These are phyloP conservation scores for Cyberlindnera amylophila DNA, from an alignment of 805 yeast genomes.

Conservation along the genomic window DNA sequence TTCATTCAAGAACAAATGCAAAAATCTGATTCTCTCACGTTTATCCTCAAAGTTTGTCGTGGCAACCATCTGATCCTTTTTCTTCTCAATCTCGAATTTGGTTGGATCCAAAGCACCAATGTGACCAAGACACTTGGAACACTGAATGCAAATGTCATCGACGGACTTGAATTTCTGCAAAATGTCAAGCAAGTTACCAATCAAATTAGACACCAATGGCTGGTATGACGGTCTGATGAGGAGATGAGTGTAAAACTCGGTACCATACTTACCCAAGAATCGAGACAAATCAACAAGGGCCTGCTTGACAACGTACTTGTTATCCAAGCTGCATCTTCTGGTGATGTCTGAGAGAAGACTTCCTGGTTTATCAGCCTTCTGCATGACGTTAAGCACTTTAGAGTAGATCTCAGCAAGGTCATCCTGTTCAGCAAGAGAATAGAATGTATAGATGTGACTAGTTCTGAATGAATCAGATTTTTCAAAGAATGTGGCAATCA, in stretches of 20 bases:
- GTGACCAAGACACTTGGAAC: constrained; percentile 68
- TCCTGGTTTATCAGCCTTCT: constrained; percentile 31
- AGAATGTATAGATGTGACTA: constrained; percentile 48
- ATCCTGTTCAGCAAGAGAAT: constrained; percentile 46
- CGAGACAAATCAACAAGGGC: constrained; percentile 60
- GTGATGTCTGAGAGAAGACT: constrained; percentile 48
- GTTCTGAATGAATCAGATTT: constrained; percentile 32
- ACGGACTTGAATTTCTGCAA: constrained; percentile 52
- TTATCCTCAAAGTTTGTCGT: constrained; percentile 60
- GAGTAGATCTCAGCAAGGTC: constrained; percentile 34
- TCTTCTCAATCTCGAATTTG: constrained; percentile 40
- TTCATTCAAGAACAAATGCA: constrained; percentile 60
- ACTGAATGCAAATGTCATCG: constrained; percentile 47
- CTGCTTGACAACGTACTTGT: constrained; percentile 68
- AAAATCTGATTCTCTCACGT: constrained; percentile 60
- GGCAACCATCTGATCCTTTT: constrained; percentile 43
- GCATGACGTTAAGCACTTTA: constrained; percentile 26
- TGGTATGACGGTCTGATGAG: constrained; percentile 34
- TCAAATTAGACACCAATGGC: constrained; percentile 39
- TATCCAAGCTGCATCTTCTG: constrained; percentile 55
- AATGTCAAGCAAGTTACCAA: constrained; percentile 52
- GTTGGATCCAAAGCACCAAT: constrained; percentile 76
- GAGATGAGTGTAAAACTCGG: constrained; percentile 42
- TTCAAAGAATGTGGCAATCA: constrained; percentile 38
- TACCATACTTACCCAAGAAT: constrained; percentile 49